Base-by-base conservation (phyloP, 306 rosid species). In the Rubus parviflorus region DNA sequence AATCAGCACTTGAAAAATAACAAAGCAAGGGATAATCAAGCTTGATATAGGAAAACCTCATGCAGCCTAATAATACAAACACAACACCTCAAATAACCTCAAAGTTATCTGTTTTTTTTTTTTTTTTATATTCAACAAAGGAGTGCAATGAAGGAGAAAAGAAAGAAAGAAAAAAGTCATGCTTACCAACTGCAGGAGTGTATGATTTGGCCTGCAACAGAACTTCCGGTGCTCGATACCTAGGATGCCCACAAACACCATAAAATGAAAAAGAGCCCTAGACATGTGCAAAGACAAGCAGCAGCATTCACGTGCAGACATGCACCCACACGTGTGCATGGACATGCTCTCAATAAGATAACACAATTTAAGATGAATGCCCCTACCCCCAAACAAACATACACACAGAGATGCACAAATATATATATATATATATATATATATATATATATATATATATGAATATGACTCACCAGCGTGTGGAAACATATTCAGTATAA, bases 161-260 rank as follows among this genome's bases (percentile, higher is more conserved):
- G 68, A 30, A 62, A 14, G 14, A 14, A 61, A 11, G 47, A 45
- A 30, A 60, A 58, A 58, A n/a, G 35, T 17, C 37, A 72, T 56
- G 81, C 89, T 80, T 86, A 92, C 97, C 97, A 79, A 92, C 90
- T 71, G 97, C 93, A 76, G 97, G 93, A 74, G 92, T 86, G 79
- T 90, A 92, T 74, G 84, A 81, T 57, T 90, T 86, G 48, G 89
- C 78, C 76, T 85, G 96, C 86, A 92, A 76, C 87, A 92, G 81
- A 80, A 92, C 97, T 88, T 92, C 97, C 0, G 97, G 97, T 49
- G 97, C 96, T 70, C 97, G 90, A 74, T 92, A 92, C 97, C 97
- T 92, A 80, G 68, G 67, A 77, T 19, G 61, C 20, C 63, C 37
- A 76, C 37, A 70, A 73, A 42, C 70, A 75, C 17, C 76, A 46